These are phyloP conservation scores for Phytophthora tubulina DNA, from an alignment of 352 stramenopile genomes.

Conservation along the genomic window DNA sequence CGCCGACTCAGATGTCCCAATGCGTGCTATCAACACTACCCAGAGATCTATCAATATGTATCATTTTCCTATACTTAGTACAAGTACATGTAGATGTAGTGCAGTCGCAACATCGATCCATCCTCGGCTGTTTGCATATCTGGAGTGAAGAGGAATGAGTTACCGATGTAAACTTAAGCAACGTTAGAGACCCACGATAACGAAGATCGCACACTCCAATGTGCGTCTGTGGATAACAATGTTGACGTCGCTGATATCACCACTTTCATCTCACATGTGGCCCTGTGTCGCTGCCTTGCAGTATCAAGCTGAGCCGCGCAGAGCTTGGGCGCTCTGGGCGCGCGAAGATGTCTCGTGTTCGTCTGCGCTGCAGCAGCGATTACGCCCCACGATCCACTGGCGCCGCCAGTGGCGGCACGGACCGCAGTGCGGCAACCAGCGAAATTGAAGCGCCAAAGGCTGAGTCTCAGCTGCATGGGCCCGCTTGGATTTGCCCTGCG, in stretches of 20 bases:
- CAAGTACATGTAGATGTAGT: too few species aligned
- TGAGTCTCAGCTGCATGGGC: background rate
- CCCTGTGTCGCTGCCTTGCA: constrained; percentile 20
- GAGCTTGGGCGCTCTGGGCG: constrained; percentile 1
- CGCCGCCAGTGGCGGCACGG: background rate
- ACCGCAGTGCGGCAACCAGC: background rate
- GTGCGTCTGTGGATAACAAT: background rate
- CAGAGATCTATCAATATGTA: too few species aligned
- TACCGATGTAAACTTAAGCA: too few species aligned
- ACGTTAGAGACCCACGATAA: too few species aligned
- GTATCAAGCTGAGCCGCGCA: constrained; percentile 17
- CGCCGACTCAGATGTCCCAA: too few species aligned
- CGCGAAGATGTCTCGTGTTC: constrained; percentile 14
- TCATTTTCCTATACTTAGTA: too few species aligned
- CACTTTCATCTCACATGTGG: background rate
- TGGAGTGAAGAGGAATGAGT: too few species aligned
- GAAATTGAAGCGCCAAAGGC: constrained; percentile 9
- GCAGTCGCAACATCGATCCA: too few species aligned
- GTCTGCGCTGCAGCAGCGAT: constrained; percentile 5
- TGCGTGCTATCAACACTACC: too few species aligned
- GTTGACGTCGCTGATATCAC: background rate
- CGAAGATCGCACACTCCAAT: too few species aligned
- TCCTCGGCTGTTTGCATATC: too few species aligned
- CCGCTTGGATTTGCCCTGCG: constrained; percentile 1
- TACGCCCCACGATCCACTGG: constrained; percentile 10